Conservation (phyloP, 495 filamentous ascomycete species). For the Neurospora intermedia region DNA sequence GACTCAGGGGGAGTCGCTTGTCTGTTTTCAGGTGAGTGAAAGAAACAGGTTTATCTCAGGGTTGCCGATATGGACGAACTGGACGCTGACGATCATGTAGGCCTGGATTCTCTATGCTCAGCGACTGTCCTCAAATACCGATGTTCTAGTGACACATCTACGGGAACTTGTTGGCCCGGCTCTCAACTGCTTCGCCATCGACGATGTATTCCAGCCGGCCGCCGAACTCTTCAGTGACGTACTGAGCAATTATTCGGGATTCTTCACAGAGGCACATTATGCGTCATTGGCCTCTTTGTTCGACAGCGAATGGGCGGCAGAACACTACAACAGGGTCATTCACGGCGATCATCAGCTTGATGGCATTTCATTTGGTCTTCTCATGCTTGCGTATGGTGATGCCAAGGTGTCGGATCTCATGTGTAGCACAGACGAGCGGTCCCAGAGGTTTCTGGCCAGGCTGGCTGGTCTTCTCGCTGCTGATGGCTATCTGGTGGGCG, state of each 20-base stretch:
- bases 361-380: constrained; percentile 53
- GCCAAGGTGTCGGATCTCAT: constrained; percentile 44
- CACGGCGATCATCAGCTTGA: constrained; percentile 54
- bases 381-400: constrained; percentile 61
- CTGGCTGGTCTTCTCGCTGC: constrained; percentile 55
- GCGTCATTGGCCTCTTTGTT: constrained; percentile 44
- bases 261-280: constrained; percentile 48
- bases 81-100: constrained; percentile 17
- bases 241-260: constrained; percentile 50
- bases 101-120: constrained; percentile 63
- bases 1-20: constrained; percentile 41
- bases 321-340: constrained; percentile 42
- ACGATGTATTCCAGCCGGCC: constrained; percentile 45
- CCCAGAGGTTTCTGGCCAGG: constrained; percentile 37
- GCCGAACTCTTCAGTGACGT: constrained; percentile 56
- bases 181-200: constrained; percentile 44
- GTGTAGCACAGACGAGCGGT: constrained; percentile 29
- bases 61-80: neutral
- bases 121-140: constrained; percentile 42
- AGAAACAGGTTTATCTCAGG: neutral
- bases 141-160: constrained; percentile 43
- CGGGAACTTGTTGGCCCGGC: constrained; percentile 43
- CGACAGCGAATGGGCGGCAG: constrained; percentile 42
- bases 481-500: constrained; percentile 62
- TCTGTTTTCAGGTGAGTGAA: constrained; percentile 46